Evolutionary conservation across 2,329 filamentous ascomycete genomes (phyloP).

Genomic region (Colletotrichum destructivum): DNA sequence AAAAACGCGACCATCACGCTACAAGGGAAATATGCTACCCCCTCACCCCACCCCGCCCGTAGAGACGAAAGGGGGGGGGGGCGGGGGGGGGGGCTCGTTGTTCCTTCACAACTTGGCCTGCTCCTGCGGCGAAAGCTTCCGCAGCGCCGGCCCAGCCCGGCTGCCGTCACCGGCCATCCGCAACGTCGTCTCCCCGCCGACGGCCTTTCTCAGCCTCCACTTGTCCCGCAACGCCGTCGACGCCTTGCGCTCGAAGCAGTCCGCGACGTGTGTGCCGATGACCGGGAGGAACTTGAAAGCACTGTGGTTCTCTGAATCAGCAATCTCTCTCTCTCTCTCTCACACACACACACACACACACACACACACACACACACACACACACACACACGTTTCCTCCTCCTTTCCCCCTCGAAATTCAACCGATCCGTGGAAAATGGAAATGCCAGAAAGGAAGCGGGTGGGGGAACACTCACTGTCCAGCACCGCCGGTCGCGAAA

Average conservation of each 20-base stretch:
- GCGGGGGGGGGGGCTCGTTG: background rate
- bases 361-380: too few relatives aligned
- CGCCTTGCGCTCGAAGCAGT: slow-evolving; percentile 52
- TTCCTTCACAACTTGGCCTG: slow-evolving; percentile 47
- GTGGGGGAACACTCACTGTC: slow-evolving; percentile 62
- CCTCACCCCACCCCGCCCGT: too few relatives aligned
- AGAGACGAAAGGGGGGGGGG: too few relatives aligned
- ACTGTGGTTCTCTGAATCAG: slow-evolving; percentile 51
- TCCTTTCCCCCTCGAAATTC: slow-evolving; percentile 37
- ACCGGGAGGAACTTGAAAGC: slow-evolving; percentile 49
- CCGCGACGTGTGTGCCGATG: slow-evolving; percentile 47
- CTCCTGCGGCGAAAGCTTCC: slow-evolving; percentile 46
- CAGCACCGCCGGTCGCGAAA: slow-evolving; percentile 63
- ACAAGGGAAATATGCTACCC: too few relatives aligned
- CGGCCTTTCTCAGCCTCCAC: slow-evolving; percentile 48
- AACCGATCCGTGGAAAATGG: slow-evolving; percentile 62
- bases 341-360: slow-evolving; percentile 42
- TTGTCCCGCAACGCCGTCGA: slow-evolving; percentile 46
- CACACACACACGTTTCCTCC: slow-evolving; percentile 34
- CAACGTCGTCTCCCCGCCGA: slow-evolving; percentile 1
- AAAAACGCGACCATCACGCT: too few relatives aligned
- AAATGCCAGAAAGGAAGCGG: slow-evolving; percentile 50
- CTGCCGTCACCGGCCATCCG: slow-evolving; percentile 50
- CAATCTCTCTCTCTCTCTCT: slow-evolving; percentile 65
- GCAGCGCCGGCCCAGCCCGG: slow-evolving; percentile 48